Percentiles rank a stretch among this genome's conserved stretches.
Conservation (phyloP, 164 flowering plant species). For the Stephania cephalantha region DNA sequence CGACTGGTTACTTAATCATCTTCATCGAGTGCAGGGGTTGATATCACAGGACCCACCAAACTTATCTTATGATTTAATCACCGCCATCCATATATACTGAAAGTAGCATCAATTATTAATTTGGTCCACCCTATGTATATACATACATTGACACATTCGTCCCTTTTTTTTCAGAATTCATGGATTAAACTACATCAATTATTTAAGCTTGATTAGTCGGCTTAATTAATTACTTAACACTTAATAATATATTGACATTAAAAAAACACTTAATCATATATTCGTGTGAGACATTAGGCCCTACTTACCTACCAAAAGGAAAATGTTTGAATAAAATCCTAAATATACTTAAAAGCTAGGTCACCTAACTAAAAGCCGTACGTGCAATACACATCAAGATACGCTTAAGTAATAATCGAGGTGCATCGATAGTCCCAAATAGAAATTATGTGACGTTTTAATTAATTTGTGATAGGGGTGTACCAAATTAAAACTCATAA, state of each 20-base stretch:
- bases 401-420: no score
- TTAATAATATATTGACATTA: background rate
- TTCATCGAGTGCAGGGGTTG: background rate
- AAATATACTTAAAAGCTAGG: no score
- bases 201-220: background rate
- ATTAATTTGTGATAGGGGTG: no score
- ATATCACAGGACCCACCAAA: background rate
- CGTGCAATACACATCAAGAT: no score
- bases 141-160: background rate
- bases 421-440: no score
- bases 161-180: background rate
- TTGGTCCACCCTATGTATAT: background rate
- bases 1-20: background rate
- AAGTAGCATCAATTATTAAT: background rate
- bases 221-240: background rate
- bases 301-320: background rate
- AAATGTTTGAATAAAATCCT: background rate
- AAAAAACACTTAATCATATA: background rate
- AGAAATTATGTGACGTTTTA: no score
- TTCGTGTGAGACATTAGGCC: background rate
- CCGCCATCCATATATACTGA: background rate
- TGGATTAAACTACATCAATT: background rate
- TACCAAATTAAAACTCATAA: no score
- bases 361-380: no score
- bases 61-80: background rate